phyloP scores from a whole-genome alignment of 495 filamentous ascomycete species.

The Hyphodiscus hymeniophilus region DNA sequence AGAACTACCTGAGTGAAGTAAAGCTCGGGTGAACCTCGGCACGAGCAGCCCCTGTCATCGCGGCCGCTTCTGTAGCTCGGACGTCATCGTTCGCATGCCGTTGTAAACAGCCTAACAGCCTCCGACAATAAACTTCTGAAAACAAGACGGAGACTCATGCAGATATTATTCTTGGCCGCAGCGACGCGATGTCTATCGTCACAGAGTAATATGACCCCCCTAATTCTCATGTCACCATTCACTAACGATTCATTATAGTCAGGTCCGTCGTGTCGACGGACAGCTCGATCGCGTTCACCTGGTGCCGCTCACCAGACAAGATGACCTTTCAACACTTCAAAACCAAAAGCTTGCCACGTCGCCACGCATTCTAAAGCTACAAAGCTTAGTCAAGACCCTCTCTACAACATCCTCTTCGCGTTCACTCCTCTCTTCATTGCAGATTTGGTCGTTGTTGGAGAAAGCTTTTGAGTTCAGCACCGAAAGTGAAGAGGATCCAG shows the following conservation, averaged over 20 bases:
- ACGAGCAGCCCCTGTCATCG: no score
- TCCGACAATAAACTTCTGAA: not conserved
- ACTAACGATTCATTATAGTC: slow-evolving; percentile 40
- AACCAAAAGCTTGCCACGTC: slow-evolving; percentile 18
- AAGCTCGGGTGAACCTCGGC: no score
- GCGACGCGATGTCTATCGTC: slow-evolving; percentile 52
- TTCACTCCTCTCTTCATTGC: slow-evolving; percentile 38
- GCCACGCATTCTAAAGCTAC: slow-evolving; percentile 41
- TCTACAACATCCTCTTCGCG: slow-evolving; percentile 55
- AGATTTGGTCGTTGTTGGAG: slow-evolving; percentile 50
- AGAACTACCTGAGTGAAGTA: no score
- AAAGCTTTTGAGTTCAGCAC: slow-evolving; percentile 35
- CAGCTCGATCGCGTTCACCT: slow-evolving; percentile 73
- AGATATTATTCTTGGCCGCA: not conserved
- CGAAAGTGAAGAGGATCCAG: slow-evolving; percentile 17
- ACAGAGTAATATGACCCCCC: slow-evolving; percentile 46
- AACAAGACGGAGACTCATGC: not conserved
- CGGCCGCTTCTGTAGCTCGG: no score
- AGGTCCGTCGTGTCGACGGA: slow-evolving; percentile 67
- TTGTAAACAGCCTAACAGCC: no score
- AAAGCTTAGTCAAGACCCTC: slow-evolving; percentile 57
- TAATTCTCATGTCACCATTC: not conserved
- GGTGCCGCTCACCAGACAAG: slow-evolving; percentile 25
- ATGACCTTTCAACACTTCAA: slow-evolving; percentile 23
- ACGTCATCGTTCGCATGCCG: no score